Evolutionary conservation across 164 flowering plant species (phyloP).

Genomic region (Protea cynaroides): DNA sequence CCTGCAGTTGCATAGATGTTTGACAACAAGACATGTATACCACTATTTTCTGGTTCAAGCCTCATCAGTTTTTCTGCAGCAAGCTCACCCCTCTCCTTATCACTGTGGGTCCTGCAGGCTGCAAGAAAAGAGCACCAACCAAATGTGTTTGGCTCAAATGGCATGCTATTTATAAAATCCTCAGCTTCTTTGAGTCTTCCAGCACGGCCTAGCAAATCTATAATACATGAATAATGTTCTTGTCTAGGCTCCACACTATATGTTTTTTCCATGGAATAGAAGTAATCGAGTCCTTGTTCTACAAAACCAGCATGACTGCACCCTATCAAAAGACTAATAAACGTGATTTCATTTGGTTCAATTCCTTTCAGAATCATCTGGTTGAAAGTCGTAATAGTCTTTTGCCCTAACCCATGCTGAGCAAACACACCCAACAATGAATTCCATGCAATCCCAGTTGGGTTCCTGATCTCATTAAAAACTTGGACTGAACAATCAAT

Average conservation of each 20-base stretch:
- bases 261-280: conserved; percentile 30
- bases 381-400: conserved; percentile 30
- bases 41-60: conserved; percentile 42
- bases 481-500: conserved; percentile 30
- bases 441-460: conserved; percentile 44
- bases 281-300: conserved; percentile 43
- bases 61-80: conserved; percentile 45
- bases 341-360: conserved; percentile 43
- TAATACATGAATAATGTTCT: conserved; percentile 48
- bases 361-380: conserved; percentile 29
- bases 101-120: conserved; percentile 42
- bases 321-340: conserved; percentile 37
- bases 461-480: conserved; percentile 28
- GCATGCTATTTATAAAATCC: conserved; percentile 40
- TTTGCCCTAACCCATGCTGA: conserved; percentile 44
- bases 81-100: conserved; percentile 36
- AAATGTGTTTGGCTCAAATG: conserved; percentile 43
- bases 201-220: conserved; percentile 29
- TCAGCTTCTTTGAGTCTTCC: conserved; percentile 36
- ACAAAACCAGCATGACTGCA: conserved; percentile 63
- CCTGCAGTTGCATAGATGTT: no score
- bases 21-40: no score
- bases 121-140: conserved; percentile 53
- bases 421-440: conserved; percentile 46
- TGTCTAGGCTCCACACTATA: conserved; percentile 33